A percentile compares a stretch with the other conserved stretches of the same genome.
Evolutionary conservation across 352 stramenopile genomes (phyloP).

Genomic region (Blastocystis sp.): DNA sequence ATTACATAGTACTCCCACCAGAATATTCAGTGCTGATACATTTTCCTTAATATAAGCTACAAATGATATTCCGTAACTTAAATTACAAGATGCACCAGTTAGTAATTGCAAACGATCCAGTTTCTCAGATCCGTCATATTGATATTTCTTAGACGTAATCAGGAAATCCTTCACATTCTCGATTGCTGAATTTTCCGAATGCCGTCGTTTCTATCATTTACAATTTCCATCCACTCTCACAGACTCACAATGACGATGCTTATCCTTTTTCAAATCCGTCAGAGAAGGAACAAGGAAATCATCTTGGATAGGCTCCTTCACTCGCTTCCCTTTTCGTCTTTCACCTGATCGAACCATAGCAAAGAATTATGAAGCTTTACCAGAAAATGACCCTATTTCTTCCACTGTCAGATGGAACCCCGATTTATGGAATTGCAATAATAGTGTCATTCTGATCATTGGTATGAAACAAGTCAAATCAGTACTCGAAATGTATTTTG

Average conservation of each 20-base stretch:
- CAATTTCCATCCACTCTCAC: neutral
- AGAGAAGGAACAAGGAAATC: neutral
- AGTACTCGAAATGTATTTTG: no score
- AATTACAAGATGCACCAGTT: neutral
- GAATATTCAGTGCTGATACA: constrained; percentile 14
- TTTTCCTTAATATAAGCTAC: constrained; percentile 54
- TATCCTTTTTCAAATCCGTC: constrained; percentile 34
- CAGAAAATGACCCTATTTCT: neutral
- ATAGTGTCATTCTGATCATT: no score
- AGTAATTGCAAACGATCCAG: constrained; percentile 27
- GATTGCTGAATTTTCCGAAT: constrained; percentile 19
- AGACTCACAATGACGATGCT: constrained; percentile 39
- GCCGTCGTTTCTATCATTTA: constrained; percentile 35
- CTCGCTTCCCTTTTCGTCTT: neutral
- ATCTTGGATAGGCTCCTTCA: neutral
- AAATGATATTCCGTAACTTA: neutral
- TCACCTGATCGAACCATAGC: neutral
- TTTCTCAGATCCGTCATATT: neutral
- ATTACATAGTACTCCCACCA: constrained; percentile 32
- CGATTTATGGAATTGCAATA: no score
- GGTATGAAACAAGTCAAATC: no score
- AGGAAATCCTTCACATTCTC: neutral
- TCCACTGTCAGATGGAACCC: neutral
- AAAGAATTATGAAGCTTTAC: neutral
- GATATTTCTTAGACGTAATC: constrained; percentile 4